Percentiles rank a stretch among this genome's conserved stretches.
These are phyloP conservation scores for Heracleum sosnowskyi DNA, from an alignment of 129 eudicot genomes.

Conservation along the genomic window DNA sequence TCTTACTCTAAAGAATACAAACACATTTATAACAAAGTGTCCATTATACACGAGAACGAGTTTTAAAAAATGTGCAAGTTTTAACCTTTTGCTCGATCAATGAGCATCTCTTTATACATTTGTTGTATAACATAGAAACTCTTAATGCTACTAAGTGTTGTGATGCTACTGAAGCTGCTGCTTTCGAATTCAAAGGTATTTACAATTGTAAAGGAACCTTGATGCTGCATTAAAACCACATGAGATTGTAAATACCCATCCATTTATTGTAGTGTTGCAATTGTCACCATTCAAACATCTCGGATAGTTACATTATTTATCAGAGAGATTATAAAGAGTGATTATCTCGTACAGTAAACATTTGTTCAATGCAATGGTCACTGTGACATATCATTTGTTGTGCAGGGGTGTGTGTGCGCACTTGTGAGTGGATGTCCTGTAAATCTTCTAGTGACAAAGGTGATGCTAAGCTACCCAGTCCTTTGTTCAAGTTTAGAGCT, in stretches of 20 bases:
- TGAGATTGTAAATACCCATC: slow-evolving; percentile 24
- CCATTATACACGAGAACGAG: background rate
- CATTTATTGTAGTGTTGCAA: slow-evolving; percentile 14
- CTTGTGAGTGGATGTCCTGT: background rate
- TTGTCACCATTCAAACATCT: background rate
- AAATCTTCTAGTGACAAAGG: background rate
- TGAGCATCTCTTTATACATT: no score
- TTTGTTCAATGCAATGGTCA: background rate
- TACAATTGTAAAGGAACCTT: no score
- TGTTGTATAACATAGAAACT: no score
- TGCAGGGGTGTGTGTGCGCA: background rate
- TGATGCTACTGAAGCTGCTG: no score
- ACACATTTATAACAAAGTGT: background rate
- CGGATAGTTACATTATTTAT: background rate
- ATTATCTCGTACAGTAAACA: background rate
- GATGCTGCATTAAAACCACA: slow-evolving; percentile 39
- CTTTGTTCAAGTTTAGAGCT: background rate
- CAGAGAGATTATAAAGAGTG: background rate
- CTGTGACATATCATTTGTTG: background rate
- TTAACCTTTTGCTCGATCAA: background rate
- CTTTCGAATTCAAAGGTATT: no score
- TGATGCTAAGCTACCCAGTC: background rate
- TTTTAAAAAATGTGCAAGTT: background rate
- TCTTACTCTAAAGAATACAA: background rate
- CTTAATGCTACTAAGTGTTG: no score